A percentile compares a stretch with the other conserved stretches of the same genome.
phyloP scores from a whole-genome alignment of 176 grass and related monocot genomes.

The Cocos nucifera region DNA sequence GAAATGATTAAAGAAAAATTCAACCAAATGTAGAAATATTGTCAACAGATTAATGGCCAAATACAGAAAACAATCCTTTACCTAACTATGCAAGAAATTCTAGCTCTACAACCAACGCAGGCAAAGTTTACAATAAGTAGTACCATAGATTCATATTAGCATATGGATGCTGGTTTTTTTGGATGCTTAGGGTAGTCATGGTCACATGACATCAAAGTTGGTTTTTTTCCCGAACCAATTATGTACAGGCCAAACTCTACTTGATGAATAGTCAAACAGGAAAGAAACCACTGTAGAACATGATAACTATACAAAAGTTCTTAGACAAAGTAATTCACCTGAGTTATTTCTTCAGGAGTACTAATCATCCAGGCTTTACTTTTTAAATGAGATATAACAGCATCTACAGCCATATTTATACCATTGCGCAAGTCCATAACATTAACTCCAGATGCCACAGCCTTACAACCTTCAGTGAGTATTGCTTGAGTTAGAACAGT shows the following conservation, averaged over 20 bases:
- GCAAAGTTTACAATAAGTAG: too few species aligned
- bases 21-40: too few species aligned
- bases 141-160: too few species aligned
- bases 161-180: too few species aligned
- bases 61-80: too few species aligned
- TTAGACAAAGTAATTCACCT: constrained; percentile 36
- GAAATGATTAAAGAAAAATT: neutral
- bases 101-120: too few species aligned
- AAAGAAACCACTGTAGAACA: constrained; percentile 2
- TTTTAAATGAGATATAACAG: constrained; percentile 58
- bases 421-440: constrained; percentile 84
- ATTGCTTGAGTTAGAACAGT: constrained; percentile 92
- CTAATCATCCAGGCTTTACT: constrained; percentile 73
- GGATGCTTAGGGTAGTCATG: too few species aligned
- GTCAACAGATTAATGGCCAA: too few species aligned
- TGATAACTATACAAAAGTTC: neutral
- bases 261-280: neutral
- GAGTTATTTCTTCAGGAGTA: constrained; percentile 74
- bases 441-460: constrained; percentile 76
- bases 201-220: too few species aligned
- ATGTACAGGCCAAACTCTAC: too few species aligned
- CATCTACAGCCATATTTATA: constrained; percentile 76
- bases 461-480: constrained; percentile 82
- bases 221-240: too few species aligned
- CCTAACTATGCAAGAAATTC: too few species aligned